These are phyloP conservation scores for Globisporangium canariense DNA, from an alignment of 352 stramenopile species.

Conservation along the genomic window DNA sequence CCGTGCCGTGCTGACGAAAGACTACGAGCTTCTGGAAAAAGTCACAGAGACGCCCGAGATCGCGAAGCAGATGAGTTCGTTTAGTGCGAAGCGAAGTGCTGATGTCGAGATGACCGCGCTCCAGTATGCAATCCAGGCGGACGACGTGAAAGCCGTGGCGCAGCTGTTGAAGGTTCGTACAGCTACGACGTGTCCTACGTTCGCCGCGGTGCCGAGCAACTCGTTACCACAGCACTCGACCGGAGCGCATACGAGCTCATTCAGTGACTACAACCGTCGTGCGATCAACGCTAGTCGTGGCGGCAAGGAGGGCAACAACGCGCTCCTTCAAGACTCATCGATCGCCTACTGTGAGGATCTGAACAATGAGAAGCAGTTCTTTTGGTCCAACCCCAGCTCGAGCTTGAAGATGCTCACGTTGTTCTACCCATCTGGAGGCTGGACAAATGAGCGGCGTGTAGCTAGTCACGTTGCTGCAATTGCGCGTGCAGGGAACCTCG, in stretches of 20 bases:
- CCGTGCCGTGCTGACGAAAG: constrained; percentile 60
- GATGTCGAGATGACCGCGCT: constrained; percentile 48
- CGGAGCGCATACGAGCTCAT: constrained; percentile 67
- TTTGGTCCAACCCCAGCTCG: constrained; percentile 38
- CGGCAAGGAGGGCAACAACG: constrained; percentile 76
- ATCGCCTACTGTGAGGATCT: neutral
- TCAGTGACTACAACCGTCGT: constrained; percentile 76
- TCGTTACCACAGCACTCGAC: constrained; percentile 67
- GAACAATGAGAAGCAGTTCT: constrained; percentile 22
- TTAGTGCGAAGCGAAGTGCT: constrained; percentile 35
- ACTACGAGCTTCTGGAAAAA: constrained; percentile 64
- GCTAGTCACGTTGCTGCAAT: constrained; percentile 22
- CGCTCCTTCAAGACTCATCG: constrained; percentile 42
- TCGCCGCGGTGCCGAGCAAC: constrained; percentile 41
- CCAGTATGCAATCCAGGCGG: constrained; percentile 57
- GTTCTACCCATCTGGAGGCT: constrained; percentile 56
- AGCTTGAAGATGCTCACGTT: constrained; percentile 66
- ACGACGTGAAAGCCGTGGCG: constrained; percentile 45
- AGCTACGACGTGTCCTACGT: constrained; percentile 24
- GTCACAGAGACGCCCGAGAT: constrained; percentile 42
- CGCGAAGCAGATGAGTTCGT: constrained; percentile 48
- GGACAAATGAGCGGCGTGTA: constrained; percentile 21
- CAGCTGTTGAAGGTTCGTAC: constrained; percentile 40
- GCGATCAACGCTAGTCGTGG: constrained; percentile 77
- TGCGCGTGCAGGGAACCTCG: constrained; percentile 33